Evolutionary conservation across 768 basidiomycete species (phyloP).

Genomic region (Lyophyllum decastes): DNA sequence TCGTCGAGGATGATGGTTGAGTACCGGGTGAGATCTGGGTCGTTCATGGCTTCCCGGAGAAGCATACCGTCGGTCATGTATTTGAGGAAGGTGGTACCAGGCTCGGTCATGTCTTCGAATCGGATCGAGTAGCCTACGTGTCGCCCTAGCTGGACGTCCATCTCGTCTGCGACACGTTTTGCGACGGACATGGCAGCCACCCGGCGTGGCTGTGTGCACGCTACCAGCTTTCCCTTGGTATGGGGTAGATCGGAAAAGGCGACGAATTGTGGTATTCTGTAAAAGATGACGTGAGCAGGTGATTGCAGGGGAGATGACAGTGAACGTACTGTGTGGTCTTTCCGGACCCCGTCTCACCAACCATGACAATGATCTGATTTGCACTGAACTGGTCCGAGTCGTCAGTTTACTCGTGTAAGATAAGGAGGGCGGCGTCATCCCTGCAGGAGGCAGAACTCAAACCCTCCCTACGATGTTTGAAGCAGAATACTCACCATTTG

Average conservation of each 20-base stretch:
- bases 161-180: slow-evolving; percentile 97
- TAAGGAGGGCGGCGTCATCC: slow-evolving; percentile 35
- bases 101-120: slow-evolving; percentile 95
- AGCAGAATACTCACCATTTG: slow-evolving; percentile 66
- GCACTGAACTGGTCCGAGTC: slow-evolving; percentile 54
- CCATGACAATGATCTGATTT: slow-evolving; percentile 88
- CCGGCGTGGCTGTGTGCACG: slow-evolving; percentile 95
- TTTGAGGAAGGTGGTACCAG: slow-evolving; percentile 92
- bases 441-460: slow-evolving; percentile 47
- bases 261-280: slow-evolving; percentile 95
- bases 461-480: slow-evolving; percentile 35
- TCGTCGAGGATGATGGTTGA: slow-evolving; percentile 99
- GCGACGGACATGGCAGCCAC: slow-evolving; percentile 99
- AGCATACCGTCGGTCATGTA: slow-evolving; percentile 99
- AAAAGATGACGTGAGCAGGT: slow-evolving; percentile 16
- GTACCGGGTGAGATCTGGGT: slow-evolving; percentile 84
- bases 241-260: slow-evolving; percentile 93
- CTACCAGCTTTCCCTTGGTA: slow-evolving; percentile 85
- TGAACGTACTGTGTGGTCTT: slow-evolving; percentile 89
- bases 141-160: slow-evolving; percentile 94
- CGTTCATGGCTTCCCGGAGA: slow-evolving; percentile 99
- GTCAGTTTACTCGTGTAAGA: slow-evolving; percentile 26
- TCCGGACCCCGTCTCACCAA: slow-evolving; percentile 93
- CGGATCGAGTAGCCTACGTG: slow-evolving; percentile 98
- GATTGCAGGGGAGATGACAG: not conserved